A percentile compares a stretch with the other conserved stretches of the same genome.
These are phyloP conservation scores for Hibiscus tridactylites DNA, from an alignment of 345 rosid species.

Conservation along the genomic window DNA sequence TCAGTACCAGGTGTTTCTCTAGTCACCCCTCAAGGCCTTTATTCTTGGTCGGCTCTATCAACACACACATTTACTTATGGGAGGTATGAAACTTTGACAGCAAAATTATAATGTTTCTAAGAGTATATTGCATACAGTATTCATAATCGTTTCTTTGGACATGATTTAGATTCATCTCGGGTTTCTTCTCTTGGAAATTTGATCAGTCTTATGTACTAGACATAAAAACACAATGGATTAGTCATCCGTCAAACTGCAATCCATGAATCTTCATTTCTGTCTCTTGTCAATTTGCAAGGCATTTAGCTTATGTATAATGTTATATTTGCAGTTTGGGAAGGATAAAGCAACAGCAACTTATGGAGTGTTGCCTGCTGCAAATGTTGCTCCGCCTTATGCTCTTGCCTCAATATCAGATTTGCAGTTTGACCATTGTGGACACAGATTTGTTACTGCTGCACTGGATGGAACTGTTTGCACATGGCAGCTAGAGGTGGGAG, in stretches of 20 bases:
- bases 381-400: slow-evolving; percentile 83
- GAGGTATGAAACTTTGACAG: slow-evolving; percentile 49
- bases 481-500: slow-evolving; percentile 94
- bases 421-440: slow-evolving; percentile 81
- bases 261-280: slow-evolving; percentile 6
- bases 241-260: slow-evolving; percentile 1
- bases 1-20: slow-evolving; percentile 70
- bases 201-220: background rate
- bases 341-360: slow-evolving; percentile 82
- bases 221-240: background rate
- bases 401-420: slow-evolving; percentile 78
- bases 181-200: background rate
- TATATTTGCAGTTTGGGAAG: slow-evolving; percentile 61
- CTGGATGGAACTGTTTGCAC: slow-evolving; percentile 86
- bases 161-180: background rate
- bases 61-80: slow-evolving; percentile 85
- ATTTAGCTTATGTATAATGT: slow-evolving; percentile 23
- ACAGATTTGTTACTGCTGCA: slow-evolving; percentile 81
- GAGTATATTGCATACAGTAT: background rate
- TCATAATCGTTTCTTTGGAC: background rate
- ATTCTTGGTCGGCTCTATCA: slow-evolving; percentile 91
- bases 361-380: slow-evolving; percentile 82
- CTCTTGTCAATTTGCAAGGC: background rate
- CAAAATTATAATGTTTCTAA: background rate
- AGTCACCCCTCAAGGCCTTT: slow-evolving; percentile 86